A percentile compares a stretch with the other conserved stretches of the same genome.
phyloP scores from a whole-genome alignment of 2,329 filamentous ascomycete species.

The Aspergillus niger region DNA sequence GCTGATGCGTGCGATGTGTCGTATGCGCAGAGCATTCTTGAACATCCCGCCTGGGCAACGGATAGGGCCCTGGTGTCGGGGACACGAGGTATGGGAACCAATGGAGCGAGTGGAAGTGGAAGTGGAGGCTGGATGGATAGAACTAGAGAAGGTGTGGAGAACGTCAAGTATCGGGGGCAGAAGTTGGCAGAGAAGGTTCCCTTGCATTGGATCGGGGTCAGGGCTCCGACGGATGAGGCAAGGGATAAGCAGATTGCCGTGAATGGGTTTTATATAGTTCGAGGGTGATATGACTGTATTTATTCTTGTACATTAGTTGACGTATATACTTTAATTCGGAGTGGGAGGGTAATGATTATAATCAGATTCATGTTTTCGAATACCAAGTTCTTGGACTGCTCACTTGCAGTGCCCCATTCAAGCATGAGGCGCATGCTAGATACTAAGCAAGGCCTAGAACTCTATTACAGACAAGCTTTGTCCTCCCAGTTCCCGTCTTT shows the following conservation, averaged over 20 bases:
- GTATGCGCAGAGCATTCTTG: slow-evolving; percentile 39
- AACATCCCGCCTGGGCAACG: slow-evolving; percentile 42
- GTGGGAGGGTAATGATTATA: not conserved
- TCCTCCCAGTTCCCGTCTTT: no score
- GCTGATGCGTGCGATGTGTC: slow-evolving; percentile 44
- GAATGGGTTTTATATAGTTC: slow-evolving; percentile 44
- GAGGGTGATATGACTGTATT: slow-evolving; percentile 7
- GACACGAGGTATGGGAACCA: not conserved
- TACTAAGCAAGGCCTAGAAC: no score
- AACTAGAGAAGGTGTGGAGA: slow-evolving; percentile 51
- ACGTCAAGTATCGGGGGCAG: slow-evolving; percentile 54
- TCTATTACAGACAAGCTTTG: no score
- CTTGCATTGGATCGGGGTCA: slow-evolving; percentile 60
- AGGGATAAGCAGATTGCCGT: slow-evolving; percentile 48
- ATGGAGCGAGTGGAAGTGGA: not conserved
- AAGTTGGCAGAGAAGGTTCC: slow-evolving; percentile 61
- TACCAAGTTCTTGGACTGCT: no score
- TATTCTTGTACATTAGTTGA: not conserved
- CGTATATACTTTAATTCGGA: no score
- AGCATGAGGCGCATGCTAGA: no score
- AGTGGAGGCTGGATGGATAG: slow-evolving; percentile 38
- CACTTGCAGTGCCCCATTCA: no score
- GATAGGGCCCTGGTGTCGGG: slow-evolving; percentile 20
- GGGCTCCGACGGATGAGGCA: slow-evolving; percentile 47
- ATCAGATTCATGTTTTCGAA: no score